A percentile compares a stretch with the other conserved stretches of the same genome.
Evolutionary conservation across 495 filamentous ascomycete species (phyloP).

Genomic region (Hyaloscypha bicolor): DNA sequence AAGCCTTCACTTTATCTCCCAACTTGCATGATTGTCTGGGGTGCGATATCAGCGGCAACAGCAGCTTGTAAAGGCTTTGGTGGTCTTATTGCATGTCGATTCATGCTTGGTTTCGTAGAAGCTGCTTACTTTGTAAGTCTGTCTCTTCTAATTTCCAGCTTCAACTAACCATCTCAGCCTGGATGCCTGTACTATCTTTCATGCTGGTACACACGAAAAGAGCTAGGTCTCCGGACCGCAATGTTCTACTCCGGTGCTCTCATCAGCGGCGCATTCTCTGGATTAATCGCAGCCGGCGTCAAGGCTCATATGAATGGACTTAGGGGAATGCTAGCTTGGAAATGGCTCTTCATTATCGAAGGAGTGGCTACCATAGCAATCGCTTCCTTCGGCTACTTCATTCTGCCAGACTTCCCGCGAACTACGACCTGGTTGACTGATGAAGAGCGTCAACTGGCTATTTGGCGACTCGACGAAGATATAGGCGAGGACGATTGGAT

Average conservation of each 20-base stretch:
- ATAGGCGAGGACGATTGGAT: slow-evolving; percentile 78
- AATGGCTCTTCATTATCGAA: slow-evolving; percentile 82
- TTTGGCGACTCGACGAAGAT: slow-evolving; percentile 75
- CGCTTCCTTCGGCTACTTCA: slow-evolving; percentile 54
- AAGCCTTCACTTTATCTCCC: slow-evolving; percentile 68
- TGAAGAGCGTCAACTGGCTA: slow-evolving; percentile 67
- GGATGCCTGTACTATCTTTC: slow-evolving; percentile 49
- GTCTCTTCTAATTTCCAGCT: slow-evolving; percentile 41
- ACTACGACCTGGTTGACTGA: slow-evolving; percentile 74
- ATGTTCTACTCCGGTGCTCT: slow-evolving; percentile 64
- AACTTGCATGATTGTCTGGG: slow-evolving; percentile 68
- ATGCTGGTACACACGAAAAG: slow-evolving; percentile 59
- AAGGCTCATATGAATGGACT: slow-evolving; percentile 50
- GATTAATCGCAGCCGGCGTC: slow-evolving; percentile 62
- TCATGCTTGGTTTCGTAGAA: slow-evolving; percentile 69
- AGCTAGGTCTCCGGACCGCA: slow-evolving; percentile 55
- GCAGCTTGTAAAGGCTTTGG: slow-evolving; percentile 59
- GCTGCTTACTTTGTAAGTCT: slow-evolving; percentile 50
- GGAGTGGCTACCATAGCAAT: slow-evolving; percentile 56
- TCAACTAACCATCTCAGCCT: slow-evolving; percentile 47
- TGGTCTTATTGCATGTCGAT: slow-evolving; percentile 66
- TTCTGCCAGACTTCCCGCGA: slow-evolving; percentile 79
- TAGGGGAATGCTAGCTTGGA: slow-evolving; percentile 49
- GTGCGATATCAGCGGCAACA: slow-evolving; percentile 67
- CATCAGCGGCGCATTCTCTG: slow-evolving; percentile 66